Base-by-base conservation (phyloP, 163 green algal genomes). In the Smithsoniella earleae region DNA sequence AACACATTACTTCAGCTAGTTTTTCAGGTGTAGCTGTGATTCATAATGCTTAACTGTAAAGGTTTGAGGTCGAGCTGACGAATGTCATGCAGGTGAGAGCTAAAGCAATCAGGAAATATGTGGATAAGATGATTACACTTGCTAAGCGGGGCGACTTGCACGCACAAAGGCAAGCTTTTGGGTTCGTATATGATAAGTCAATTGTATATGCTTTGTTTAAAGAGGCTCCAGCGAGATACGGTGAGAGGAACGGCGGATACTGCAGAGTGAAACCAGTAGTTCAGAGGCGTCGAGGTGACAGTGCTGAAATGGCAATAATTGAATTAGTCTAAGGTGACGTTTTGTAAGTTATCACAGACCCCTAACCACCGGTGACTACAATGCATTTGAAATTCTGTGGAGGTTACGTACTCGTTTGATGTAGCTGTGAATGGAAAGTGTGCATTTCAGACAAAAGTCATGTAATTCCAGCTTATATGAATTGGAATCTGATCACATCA, bases 121-220 rank as follows among this genome's bases (percentile, higher is more conserved):
- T 97, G 31, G 94, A 99, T 79, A 92, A 97, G 74, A 97, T 99
- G 86, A 98, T 99, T 66, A 89, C 84, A 18, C 83, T 98, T 63
- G 93, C 94, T 34, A 98, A 98, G 88, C 79, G 89, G 28, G 92
- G 90, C 40, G 85, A 75, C 31, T 81, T 97, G 38, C 92, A 98
- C 78, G 84, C 94, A 10, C 83, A 90, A 34, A 81, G 92, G 16
- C 91, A 98, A 86, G 90, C 88, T 2, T 79, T 96, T 54, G 86
- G 76, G 2, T 99, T 93, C 77, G 69, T 99, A 1, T 99, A 95
- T 77, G 94, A 98, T 82, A 88, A 93, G 75, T 81, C 91, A 28
- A 80, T 99, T 3, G 94, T 98, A 27, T 75, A 84, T 34, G 82
- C 82, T 30, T 76, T 99, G 28, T 99, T 99, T 74, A 80, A 91